These are phyloP conservation scores for Lactarius quietus DNA, from an alignment of 768 basidiomycete genomes.

Conservation along the genomic window DNA sequence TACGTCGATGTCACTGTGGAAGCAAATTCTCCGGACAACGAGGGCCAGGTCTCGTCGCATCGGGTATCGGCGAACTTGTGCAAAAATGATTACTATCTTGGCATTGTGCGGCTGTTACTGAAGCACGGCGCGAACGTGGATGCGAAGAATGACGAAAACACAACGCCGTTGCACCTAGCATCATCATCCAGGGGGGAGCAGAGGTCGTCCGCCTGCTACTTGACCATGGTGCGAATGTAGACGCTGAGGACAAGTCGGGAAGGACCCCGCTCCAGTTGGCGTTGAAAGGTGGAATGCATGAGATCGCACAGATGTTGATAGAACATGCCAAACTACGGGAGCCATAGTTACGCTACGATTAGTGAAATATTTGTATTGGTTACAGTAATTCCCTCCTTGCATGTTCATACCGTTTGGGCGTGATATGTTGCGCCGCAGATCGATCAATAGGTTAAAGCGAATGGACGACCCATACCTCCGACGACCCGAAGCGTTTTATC, in stretches of 20 bases:
- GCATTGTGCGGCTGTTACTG: not conserved
- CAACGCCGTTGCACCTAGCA: not conserved
- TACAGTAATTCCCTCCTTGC: too few relatives aligned
- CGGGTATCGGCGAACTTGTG: not conserved
- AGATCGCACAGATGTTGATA: not conserved
- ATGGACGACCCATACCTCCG: too few relatives aligned
- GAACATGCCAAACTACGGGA: not conserved
- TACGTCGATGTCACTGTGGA: not conserved
- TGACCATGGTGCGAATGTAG: not conserved
- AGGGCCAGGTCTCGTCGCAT: not conserved
- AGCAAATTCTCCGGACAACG: not conserved
- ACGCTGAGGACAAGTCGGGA: not conserved
- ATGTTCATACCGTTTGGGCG: too few relatives aligned
- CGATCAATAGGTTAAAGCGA: too few relatives aligned
- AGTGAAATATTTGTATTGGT: too few relatives aligned
- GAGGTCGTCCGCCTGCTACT: not conserved
- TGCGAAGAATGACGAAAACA: not conserved
- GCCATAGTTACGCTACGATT: too few relatives aligned
- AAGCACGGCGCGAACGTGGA: not conserved
- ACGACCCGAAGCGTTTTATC: too few relatives aligned
- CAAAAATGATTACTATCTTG: not conserved
- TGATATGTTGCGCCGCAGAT: too few relatives aligned
- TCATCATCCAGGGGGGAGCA: not conserved
- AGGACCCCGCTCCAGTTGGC: not conserved
- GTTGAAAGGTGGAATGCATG: not conserved